These are phyloP conservation scores for Pythium chondricola DNA, from an alignment of 352 stramenopile species.

Conservation along the genomic window DNA sequence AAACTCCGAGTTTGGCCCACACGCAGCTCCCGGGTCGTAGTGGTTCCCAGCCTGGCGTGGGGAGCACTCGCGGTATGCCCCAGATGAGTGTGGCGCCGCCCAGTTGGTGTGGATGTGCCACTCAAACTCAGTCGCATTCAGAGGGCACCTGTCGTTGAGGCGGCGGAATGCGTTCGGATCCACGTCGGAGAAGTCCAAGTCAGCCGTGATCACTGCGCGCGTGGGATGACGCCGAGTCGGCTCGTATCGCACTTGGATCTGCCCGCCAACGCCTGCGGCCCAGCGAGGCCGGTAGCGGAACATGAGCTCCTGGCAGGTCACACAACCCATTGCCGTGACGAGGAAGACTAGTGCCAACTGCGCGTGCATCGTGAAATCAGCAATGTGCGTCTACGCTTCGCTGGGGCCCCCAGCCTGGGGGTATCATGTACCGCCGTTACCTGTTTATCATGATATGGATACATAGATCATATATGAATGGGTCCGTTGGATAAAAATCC, in stretches of 20 bases:
- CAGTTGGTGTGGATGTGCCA: constrained; percentile 13
- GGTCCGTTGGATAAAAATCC: background rate
- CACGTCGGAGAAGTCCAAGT: constrained; percentile 8
- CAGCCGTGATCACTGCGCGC: constrained; percentile 1
- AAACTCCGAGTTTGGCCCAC: constrained; percentile 42
- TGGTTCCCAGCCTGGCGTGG: constrained; percentile 40
- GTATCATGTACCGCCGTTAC: too few relatives aligned
- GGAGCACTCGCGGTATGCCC: constrained; percentile 35
- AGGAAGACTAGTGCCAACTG: background rate
- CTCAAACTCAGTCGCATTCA: background rate
- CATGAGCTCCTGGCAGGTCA: constrained; percentile 1
- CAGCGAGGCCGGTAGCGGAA: constrained; percentile 4
- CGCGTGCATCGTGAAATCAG: too few relatives aligned
- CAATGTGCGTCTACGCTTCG: too few relatives aligned
- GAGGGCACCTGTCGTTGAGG: background rate
- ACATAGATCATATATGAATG: background rate
- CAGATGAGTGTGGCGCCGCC: constrained; percentile 15
- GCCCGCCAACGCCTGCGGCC: constrained; percentile 2
- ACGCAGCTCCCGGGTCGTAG: constrained; percentile 44
- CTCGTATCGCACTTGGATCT: constrained; percentile 6
- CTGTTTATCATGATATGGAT: background rate
- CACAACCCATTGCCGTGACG: background rate
- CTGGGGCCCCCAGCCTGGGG: too few relatives aligned
- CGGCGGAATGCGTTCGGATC: background rate
- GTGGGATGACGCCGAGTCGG: constrained; percentile 1